Percentiles rank a stretch among this genome's conserved stretches.
These are phyloP conservation scores for Epithele typhae DNA, from an alignment of 768 basidiomycete species.

Conservation along the genomic window DNA sequence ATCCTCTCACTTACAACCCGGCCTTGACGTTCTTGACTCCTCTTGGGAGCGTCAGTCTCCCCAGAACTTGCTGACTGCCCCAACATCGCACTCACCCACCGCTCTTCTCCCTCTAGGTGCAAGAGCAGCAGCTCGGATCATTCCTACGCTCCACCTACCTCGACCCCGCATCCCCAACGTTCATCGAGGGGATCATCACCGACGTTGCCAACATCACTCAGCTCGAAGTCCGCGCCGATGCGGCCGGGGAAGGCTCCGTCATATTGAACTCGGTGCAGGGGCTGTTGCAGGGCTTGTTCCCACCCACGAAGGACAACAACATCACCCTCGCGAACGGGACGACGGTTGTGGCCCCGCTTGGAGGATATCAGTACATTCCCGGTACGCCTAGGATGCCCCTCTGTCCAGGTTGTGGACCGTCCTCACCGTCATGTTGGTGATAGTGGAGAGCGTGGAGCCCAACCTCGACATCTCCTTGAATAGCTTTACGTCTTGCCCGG, in stretches of 20 bases:
- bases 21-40: conserved; percentile 19
- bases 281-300: conserved; percentile 64
- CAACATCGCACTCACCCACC: background rate
- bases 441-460: conserved; percentile 23
- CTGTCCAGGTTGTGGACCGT: too few species aligned
- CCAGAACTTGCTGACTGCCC: too few species aligned
- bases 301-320: conserved; percentile 35
- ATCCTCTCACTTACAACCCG: conserved; percentile 20
- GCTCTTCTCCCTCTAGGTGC: conserved; percentile 11
- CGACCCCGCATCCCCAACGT: conserved; percentile 43
- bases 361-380: conserved; percentile 57
- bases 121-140: conserved; percentile 42
- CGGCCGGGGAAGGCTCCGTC: conserved; percentile 59
- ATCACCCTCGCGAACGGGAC: conserved; percentile 62
- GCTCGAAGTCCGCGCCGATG: conserved; percentile 53
- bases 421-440: background rate
- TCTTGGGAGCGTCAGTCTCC: conserved; percentile 14
- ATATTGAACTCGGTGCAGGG: conserved; percentile 60
- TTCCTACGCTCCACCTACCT: conserved; percentile 47
- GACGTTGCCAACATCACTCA: conserved; percentile 32
- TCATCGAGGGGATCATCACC: conserved; percentile 37
- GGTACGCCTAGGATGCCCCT: background rate
- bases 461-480: conserved; percentile 21
- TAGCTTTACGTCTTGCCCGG: conserved; percentile 19
- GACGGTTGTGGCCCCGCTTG: conserved; percentile 48